Percentiles rank a stretch among this genome's conserved stretches.
phyloP scores from a whole-genome alignment of 805 yeast genomes.

The Dipodascus albidus region DNA sequence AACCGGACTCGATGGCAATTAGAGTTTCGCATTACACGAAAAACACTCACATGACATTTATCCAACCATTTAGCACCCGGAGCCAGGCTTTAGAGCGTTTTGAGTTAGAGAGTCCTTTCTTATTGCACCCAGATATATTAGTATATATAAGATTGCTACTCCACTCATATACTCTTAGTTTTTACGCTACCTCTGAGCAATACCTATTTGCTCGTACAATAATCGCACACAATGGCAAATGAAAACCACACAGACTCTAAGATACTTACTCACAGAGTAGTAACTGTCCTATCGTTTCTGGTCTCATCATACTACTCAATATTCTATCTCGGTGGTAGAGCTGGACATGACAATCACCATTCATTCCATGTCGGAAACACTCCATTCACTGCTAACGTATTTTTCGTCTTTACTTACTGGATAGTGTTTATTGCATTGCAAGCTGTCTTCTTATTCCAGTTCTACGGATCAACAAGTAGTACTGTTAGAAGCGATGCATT shows the following conservation, averaged over 20 bases:
- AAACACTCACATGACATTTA: neutral
- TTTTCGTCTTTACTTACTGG: conserved; percentile 42
- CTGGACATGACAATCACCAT: conserved; percentile 32
- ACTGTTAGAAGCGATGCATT: conserved; percentile 9
- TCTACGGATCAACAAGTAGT: conserved; percentile 13
- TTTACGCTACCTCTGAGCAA: neutral
- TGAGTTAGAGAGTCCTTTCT: neutral
- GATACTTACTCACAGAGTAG: conserved; percentile 28
- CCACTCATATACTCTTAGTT: neutral
- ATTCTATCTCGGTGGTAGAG: conserved; percentile 46
- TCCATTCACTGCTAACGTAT: conserved; percentile 49
- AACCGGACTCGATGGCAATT: no score
- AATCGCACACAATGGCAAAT: neutral
- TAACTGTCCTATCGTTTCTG: conserved; percentile 41
- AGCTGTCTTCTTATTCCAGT: conserved; percentile 25
- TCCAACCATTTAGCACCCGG: no score
- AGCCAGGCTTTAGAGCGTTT: neutral
- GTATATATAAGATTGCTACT: neutral
- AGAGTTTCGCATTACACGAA: no score
- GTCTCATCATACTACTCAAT: conserved; percentile 46
- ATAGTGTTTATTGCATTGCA: conserved; percentile 41
- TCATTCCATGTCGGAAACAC: conserved; percentile 44
- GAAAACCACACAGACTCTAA: conserved; percentile 7
- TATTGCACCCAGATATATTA: neutral
- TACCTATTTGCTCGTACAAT: neutral